phyloP scores from a whole-genome alignment of 768 basidiomycete species.

The Fomitopsis serialis region DNA sequence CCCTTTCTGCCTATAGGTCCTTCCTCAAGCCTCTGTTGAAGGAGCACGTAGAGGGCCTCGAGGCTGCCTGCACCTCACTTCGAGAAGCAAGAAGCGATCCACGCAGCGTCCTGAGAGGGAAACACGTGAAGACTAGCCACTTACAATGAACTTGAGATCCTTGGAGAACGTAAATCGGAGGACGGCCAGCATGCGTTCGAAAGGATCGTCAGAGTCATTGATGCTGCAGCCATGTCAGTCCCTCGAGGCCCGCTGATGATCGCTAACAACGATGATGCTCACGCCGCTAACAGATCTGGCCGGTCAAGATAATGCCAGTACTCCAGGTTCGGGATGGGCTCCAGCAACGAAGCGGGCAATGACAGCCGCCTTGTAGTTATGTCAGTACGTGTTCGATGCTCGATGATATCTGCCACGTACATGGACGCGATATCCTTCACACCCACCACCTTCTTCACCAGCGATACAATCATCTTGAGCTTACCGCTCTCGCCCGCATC shows the following conservation, averaged over 20 bases:
- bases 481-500: conserved; percentile 85
- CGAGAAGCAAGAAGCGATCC: background rate
- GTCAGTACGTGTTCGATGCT: conserved; percentile 3
- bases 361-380: conserved; percentile 71
- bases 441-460: conserved; percentile 87
- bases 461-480: conserved; percentile 88
- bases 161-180: conserved; percentile 87
- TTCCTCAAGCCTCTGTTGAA: too few relatives aligned
- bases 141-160: conserved; percentile 87
- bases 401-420: conserved; percentile 40
- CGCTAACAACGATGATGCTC: conserved; percentile 27
- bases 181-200: conserved; percentile 92
- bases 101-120: background rate
- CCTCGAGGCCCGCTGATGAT: background rate
- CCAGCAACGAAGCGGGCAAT: conserved; percentile 86
- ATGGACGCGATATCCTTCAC: conserved; percentile 95
- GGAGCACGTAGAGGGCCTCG: too few relatives aligned
- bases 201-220: conserved; percentile 88
- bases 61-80: too few relatives aligned
- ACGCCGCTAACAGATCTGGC: conserved; percentile 91
- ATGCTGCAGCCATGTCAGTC: conserved; percentile 45
- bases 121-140: conserved; percentile 23
- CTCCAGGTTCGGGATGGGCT: conserved; percentile 93
- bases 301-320: conserved; percentile 94
- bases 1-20: too few relatives aligned